Conservation (phyloP, 2,329 filamentous ascomycete species). For the Dothidotthia symphoricarpi region DNA sequence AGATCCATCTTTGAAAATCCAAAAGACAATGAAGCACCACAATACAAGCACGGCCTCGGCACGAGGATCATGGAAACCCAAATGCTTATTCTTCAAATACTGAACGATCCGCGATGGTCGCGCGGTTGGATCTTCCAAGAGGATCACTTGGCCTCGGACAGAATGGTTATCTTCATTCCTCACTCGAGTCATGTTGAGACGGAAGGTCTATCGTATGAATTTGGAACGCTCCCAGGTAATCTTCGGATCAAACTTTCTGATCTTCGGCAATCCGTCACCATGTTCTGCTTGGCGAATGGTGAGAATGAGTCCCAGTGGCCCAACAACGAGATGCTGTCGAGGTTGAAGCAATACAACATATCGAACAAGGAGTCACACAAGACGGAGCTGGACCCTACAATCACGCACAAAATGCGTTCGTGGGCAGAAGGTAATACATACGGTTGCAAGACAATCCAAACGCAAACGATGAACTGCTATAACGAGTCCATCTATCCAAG, state of each 20-base stretch:
- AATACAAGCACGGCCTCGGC: conserved; percentile 1
- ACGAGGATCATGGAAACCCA: conserved; percentile 4
- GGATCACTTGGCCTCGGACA: conserved; percentile 15
- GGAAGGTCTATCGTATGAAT: not conserved
- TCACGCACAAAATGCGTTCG: not conserved
- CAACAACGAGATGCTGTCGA: conserved; percentile 11
- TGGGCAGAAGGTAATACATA: not conserved
- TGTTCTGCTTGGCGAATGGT: conserved; percentile 14
- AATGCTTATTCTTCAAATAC: conserved; percentile 11
- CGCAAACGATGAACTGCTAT: not conserved
- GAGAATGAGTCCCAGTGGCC: conserved; percentile 5
- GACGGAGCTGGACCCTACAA: not conserved
- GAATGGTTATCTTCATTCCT: conserved; percentile 20
- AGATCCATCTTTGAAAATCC: conserved; percentile 2
- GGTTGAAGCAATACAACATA: conserved; percentile 23
- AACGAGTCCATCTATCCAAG: conserved; percentile 7
- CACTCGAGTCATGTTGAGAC: not conserved
- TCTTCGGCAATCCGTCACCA: conserved; percentile 15
- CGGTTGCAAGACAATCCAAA: not conserved
- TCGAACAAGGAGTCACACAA: conserved; percentile 10
- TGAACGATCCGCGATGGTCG: conserved; percentile 18
- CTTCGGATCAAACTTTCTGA: conserved; percentile 10
- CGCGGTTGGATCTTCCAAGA: conserved; percentile 28
- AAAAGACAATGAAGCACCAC: not conserved
- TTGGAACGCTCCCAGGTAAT: conserved; percentile 12